Base-by-base conservation (phyloP, 192 early-diverging fungal species). In the Podochytrium sp. region DNA sequence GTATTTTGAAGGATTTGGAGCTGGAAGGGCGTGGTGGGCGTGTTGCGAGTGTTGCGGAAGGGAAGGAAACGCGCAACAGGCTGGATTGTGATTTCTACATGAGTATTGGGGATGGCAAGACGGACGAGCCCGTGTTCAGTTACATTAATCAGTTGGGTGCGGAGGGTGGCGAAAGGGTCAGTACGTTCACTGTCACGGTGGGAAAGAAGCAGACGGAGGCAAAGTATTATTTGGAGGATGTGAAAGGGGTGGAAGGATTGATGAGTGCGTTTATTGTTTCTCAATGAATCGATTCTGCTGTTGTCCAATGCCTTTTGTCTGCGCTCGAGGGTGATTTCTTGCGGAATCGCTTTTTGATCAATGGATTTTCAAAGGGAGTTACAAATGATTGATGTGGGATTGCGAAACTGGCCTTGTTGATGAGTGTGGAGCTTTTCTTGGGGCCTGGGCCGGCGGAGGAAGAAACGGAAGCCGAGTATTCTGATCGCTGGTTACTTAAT, bases 131-230 rank as follows among this genome's bases (percentile, higher is more conserved):
- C 16, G 88, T 99, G 20, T 99, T 99, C 67, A 86, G 66, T 29
- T 73, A 76, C 49, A 65, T 87, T 42, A 60, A 75, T 73, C 20
- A 61, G 34, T 83, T 89, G 47, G 73, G 81, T 42, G 18, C 68
- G 16, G 25, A 61, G 7, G 41, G 39, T 2, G 43, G 14, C 6
- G n/a, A 49, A 14, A n/a, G 12, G 12, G 14, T 51, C 33, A 39
- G 88, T 38, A 79, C 87, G 63, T 90, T 94, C 61, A 96, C 94
- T 34, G 87, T 90, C 27, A 99, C 98, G 0, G 97, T 99, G 1
- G 98, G 97, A 6, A 96, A 97, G 79, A 99, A 99, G 75, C 91
- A 92, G 75, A 98, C 97, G 0, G 95, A 96, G 66, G 97, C 98
- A 23, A 87, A 87, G 75, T 94, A 87, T 78, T 99, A 92, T 62